Evolutionary conservation across 2,329 filamentous ascomycete species (phyloP), one percentile per base, ranked within the genome.

Genomic region (Nigrospora oryzae): DNA sequence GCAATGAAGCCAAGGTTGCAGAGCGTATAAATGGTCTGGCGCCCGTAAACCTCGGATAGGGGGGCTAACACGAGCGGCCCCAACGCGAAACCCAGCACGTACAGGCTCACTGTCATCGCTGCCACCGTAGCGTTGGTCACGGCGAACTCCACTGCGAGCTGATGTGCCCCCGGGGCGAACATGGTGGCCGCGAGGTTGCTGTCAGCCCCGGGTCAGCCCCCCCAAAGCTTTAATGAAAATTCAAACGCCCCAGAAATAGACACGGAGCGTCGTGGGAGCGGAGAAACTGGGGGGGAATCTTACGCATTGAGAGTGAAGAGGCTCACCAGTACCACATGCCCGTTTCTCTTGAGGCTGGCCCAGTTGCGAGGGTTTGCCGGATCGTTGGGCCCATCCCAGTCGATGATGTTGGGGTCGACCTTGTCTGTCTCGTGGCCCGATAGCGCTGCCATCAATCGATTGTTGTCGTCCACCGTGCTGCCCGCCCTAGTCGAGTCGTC

Each of bases 31-130:
- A 81, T 58, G n/a, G 65, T 55, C 6, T 68, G 59, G 3, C 79
- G 71, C 17, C 79, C 79, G 52, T 76, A 80, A 5, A 80, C 59
- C 56, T 86, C 81, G 12, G 72, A 78, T 8, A 83, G 46, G 0
- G 82, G 80, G 0, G 77, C 79, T 43, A 78, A 72, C 5, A 84
- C 46, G 40, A 76, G 60, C 0, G 81, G 80, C 0, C 80, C 81
- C 28, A 48, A 28, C 7, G 43, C 48, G 40, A 41, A 46, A 5
- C 46, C 46, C n/a, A 44, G n/a, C 10, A 48, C 28, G 33, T 46
- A 48, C n/a, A 48, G 37, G 40, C 32, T 41, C n/a, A 48, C 40
- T 5, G 43, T 43, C 16, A 46, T 38, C 12, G 37, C 16, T 5
- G 32, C 36, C 6, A 48, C 15, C n/a, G 33, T 40, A 7, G 8